Base-by-base conservation (phyloP, 148 eudicot genomes). In the Suaeda aralocaspica region DNA sequence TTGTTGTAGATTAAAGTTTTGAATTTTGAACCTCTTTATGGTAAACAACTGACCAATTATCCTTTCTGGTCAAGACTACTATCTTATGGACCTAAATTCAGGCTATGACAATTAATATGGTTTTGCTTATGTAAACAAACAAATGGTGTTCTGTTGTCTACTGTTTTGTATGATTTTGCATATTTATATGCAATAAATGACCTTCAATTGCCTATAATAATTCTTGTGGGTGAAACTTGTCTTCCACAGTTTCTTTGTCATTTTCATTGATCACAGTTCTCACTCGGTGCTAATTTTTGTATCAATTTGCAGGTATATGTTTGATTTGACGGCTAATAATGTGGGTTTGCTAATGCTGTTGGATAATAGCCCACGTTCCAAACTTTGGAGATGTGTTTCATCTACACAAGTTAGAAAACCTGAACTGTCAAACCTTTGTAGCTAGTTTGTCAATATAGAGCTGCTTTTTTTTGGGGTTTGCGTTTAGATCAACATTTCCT, bases 291-390 rank as follows among this genome's bases (percentile, higher is more conserved):
- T 64, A 28, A 56, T 42, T 9, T 36, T 55, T 28, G 11, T 25
- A 44, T 25, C 14, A 42, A 18, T 18, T 71, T 71, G 10, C 82
- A 92, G 98, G 84, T 88, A 82, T 60, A 80, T 73, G 76, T 88
- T 78, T 61, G 98, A 89, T 24, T 58, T 81, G 78, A 79, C 92
- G 13, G 70, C 87, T 24, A 76, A 77, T 66, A 88, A 83, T 69
- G 79, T 72, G 33, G 98, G 98, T 61, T 76, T 92, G 84, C 78
- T 82, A 63, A 66, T 84, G 81, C 88, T 92, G 39, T 76, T 92
- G 85, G 96, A 90, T 71, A 85, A 78, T 77, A 85, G 84, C 29
- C 92, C 94, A 52, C 77, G 74, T 14, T 77, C 73, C 30, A 86
- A 86, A 67, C 84, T 74, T 44, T 85, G 96, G 96, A 85, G 86